Percentiles rank a stretch among this genome's conserved stretches.
Conservation (phyloP, 257 asterid genomes). For the Nicotiana otophora region DNA sequence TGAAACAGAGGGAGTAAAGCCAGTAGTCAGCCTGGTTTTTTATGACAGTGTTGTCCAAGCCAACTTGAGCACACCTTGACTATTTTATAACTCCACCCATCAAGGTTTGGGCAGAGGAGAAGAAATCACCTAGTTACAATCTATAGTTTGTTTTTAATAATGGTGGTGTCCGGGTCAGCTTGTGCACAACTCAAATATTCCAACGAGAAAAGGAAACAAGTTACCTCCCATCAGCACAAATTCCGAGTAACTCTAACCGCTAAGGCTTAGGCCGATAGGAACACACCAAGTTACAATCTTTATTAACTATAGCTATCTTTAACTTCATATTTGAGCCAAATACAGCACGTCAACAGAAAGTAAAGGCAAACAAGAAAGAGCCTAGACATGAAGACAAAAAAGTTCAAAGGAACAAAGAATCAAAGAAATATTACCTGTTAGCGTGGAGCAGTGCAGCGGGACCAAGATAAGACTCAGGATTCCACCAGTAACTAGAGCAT, state of each 20-base stretch:
- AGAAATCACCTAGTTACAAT: too few relatives aligned
- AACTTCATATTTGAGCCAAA: neutral
- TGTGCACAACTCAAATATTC: neutral
- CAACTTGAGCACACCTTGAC: too few relatives aligned
- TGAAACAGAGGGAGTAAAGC: too few relatives aligned
- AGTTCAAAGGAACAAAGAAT: neutral
- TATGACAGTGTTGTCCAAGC: too few relatives aligned
- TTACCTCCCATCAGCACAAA: neutral
- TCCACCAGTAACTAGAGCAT: slow-evolving; percentile 99
- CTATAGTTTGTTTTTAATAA: neutral
- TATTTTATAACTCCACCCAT: too few relatives aligned
- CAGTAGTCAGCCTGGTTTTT: too few relatives aligned
- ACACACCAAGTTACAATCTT: too few relatives aligned
- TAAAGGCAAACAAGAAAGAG: neutral
- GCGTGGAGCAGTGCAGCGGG: slow-evolving; percentile 97
- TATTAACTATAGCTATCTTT: neutral
- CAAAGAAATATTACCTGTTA: slow-evolving; percentile 41
- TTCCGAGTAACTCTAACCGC: too few relatives aligned
- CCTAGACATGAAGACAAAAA: neutral
- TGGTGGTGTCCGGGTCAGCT: neutral
- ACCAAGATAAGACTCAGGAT: slow-evolving; percentile 93
- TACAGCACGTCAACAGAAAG: neutral
- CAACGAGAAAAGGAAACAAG: neutral
- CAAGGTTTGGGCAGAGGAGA: too few relatives aligned
- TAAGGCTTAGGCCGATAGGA: too few relatives aligned